These are phyloP conservation scores for Mortierella sp. DNA, from an alignment of 371 early-diverging fungal genomes.

Conservation along the genomic window DNA sequence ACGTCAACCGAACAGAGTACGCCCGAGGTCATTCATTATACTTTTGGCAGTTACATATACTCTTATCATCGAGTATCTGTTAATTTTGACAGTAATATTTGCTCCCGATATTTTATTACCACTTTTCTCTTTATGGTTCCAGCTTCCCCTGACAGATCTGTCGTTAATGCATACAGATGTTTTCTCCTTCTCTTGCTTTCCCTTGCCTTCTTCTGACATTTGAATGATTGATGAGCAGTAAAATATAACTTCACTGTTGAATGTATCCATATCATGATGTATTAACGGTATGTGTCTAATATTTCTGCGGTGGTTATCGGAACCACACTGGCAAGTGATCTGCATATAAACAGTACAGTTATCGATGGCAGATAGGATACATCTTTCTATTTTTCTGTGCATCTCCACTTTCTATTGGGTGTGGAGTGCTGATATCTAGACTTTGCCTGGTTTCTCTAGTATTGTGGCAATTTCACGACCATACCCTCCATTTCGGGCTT, in stretches of 20 bases:
- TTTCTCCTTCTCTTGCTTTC: not conserved
- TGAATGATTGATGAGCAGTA: not conserved
- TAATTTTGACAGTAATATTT: not conserved
- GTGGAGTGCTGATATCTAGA: not conserved
- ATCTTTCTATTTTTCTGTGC: no score
- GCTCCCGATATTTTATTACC: not conserved
- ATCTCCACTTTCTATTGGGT: no score
- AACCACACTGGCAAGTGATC: no score
- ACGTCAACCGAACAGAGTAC: not conserved
- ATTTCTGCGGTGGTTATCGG: no score
- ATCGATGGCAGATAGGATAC: no score
- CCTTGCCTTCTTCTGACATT: not conserved
- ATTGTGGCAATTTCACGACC: constrained; percentile 51
- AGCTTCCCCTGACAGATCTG: not conserved
- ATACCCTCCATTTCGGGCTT: constrained; percentile 53
- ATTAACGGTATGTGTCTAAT: no score
- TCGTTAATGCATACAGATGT: no score
- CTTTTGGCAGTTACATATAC: no score
- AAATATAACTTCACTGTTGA: not conserved
- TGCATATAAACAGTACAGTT: no score
- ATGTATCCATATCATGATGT: no score
- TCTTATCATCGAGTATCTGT: not conserved
- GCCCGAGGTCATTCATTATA: no score
- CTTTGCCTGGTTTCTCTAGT: constrained; percentile 12
- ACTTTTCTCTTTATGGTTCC: not conserved